These are phyloP conservation scores for Nemania sp. DNA, from an alignment of 2,329 filamentous ascomycete species.

Conservation along the genomic window DNA sequence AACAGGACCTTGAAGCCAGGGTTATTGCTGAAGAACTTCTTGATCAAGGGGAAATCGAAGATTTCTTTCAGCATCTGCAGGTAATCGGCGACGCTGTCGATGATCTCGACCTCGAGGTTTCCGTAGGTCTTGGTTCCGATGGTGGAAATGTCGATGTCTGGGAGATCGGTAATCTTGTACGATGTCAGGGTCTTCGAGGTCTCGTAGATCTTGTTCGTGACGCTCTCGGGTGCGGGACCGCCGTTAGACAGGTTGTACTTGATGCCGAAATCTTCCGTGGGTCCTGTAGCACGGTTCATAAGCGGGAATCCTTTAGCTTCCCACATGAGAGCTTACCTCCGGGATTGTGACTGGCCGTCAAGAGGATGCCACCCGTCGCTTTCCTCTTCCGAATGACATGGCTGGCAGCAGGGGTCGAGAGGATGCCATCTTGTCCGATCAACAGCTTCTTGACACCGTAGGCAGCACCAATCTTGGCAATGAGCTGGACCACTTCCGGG, in stretches of 20 bases:
- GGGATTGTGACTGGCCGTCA: constrained; percentile 98
- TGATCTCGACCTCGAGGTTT: constrained; percentile 87
- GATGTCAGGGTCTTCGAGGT: constrained; percentile 85
- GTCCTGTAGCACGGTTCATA: constrained; percentile 59
- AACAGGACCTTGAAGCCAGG: constrained; percentile 96
- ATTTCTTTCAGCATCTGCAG: constrained; percentile 95
- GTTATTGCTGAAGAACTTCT: constrained; percentile 85
- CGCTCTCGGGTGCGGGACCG: constrained; percentile 90
- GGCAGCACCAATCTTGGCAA: constrained; percentile 94
- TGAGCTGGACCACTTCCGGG: constrained; percentile 92
- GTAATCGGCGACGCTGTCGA: constrained; percentile 93
- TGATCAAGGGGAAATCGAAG: constrained; percentile 96
- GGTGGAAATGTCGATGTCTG: constrained; percentile 80
- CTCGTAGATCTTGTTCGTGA: constrained; percentile 98
- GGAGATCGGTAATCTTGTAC: constrained; percentile 90
- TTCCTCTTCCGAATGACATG: constrained; percentile 94
- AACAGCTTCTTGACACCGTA: constrained; percentile 99
- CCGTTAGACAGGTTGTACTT: constrained; percentile 99
- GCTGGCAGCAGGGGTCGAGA: constrained; percentile 94
- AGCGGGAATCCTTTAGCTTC: not conserved
- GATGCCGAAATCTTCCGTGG: constrained; percentile 96
- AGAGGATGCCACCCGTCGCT: constrained; percentile 92
- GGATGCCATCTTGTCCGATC: constrained; percentile 93
- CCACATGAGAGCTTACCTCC: constrained; percentile 67
- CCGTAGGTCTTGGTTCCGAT: constrained; percentile 87